Evolutionary conservation across 495 filamentous ascomycete genomes (phyloP), one percentile per base, ranked within the genome.

Genomic region (Neurospora tetraspora): DNA sequence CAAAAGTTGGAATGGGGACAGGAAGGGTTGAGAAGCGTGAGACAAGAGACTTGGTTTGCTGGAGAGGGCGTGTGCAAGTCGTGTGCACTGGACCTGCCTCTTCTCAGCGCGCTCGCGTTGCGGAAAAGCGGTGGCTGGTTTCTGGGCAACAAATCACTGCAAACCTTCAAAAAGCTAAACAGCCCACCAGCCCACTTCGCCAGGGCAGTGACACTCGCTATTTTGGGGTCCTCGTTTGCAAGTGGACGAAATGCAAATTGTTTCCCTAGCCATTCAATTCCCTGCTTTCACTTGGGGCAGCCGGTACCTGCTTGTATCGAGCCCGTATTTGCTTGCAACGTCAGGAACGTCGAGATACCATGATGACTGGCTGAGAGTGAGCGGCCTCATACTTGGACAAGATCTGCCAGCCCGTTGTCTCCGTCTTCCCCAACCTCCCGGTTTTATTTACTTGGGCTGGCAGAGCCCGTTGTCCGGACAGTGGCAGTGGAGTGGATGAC

Each of bases 381-480:
- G 53, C 53, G 53, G 53, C 53, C 53, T 61, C 53, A 14, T 5
- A 14, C 10, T 61, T 61, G 47, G 47, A 61, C 23, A 61, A 23
- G 40, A 39, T 39, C 31, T 34, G 31, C 31, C 43, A 47, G 43
- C n/a, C 43, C 40, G 40, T n/a, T 47, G 20, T 16, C 47, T 59
- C 47, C 12, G 68, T 77, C 74, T 71, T 76, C 79, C 53, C 79
- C 76, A 79, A 79, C 79, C 78, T 79, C 77, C 79, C 70, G 73
- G 73, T 61, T 77, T 79, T 80, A 77, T 80, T 80, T 79, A 80
- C 78, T 77, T 76, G 70, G 70, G 71, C 40, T 34, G 34, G 20
- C 20, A 61, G 45, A 53, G 53, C 59, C 69, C 72, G 77, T 80
- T 80, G 78, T 61, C 78, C 74, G 73, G 78, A 47, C 76, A 79